Base-by-base conservation (phyloP, 495 filamentous ascomycete species). In the Clohesyomyces aquaticus region DNA sequence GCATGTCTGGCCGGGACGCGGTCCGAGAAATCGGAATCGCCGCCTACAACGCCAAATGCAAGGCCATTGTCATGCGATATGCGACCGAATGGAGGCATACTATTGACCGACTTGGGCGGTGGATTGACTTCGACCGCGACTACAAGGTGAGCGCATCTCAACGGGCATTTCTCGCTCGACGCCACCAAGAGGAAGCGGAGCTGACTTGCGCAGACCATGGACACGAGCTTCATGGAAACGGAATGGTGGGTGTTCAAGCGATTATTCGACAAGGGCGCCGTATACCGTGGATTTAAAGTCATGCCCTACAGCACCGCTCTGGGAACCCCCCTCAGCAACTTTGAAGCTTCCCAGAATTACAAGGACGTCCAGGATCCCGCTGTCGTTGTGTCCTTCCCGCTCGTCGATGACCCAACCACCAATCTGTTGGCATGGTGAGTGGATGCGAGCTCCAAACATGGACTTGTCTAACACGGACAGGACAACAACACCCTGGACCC, bases 71-170 rank as follows among this genome's bases (percentile, higher is more conserved):
- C 62, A 96, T 98, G 92, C 84, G 90, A 67, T 98, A 87, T 74
- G 85, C 91, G 22, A 77, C 81, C 9, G 94, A 98, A 77, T 98
- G 94, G 95, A 83, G 91, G 58, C 77, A 88, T 63, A 96, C 91
- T 18, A 90, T 98, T 61, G 91, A 96, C 59, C 77, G 94, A 46
- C 77, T 98, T 26, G 94, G 95, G 47, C 89, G 95, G 56, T 98
- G 95, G 94, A 92, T 98, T 69, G 95, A 98, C 77, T 96, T 98
- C 62, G 95, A 98, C 76, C 94, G 96, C 71, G 92, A 96, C 71
- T 97, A 97, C 81, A 97, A 97, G 32, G 32, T 38, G 14, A 38
- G 32, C n/a, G n/a, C n/a, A n/a, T n/a, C n/a, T n/a, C n/a, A n/a
- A n/a, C n/a, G n/a, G n/a, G n/a, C n/a, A n/a, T n/a, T n/a, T n/a